phyloP scores from a whole-genome alignment of 305 asterid species.

The Rubia peregrina region DNA sequence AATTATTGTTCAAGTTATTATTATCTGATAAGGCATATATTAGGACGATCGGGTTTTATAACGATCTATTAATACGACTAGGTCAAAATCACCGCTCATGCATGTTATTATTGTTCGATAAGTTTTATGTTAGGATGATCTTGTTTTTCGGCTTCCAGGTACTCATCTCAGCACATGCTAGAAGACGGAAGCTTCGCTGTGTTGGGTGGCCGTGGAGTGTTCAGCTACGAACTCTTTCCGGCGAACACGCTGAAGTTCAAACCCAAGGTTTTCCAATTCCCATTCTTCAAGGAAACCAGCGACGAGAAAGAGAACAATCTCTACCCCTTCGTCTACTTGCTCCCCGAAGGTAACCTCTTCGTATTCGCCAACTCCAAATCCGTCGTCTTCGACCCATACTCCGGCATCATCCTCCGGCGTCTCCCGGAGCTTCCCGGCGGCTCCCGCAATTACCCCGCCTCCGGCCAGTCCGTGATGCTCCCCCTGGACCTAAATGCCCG shows the following conservation, averaged over 20 bases:
- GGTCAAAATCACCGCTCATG: neutral
- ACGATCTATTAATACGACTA: too few species aligned
- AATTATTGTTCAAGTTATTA: too few species aligned
- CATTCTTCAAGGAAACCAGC: conserved; percentile 47
- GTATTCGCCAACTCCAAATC: conserved; percentile 69
- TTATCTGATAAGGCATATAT: too few species aligned
- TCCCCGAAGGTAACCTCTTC: conserved; percentile 81
- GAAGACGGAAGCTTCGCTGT: conserved; percentile 54
- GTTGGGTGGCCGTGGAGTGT: conserved; percentile 65
- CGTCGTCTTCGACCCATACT: conserved; percentile 51
- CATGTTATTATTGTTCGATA: neutral
- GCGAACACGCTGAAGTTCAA: conserved; percentile 39
- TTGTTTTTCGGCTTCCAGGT: conserved; percentile 14
- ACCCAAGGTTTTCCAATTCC: conserved; percentile 32
- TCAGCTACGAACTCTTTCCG: conserved; percentile 65
- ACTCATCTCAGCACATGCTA: conserved; percentile 46
- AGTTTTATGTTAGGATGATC: too few species aligned
- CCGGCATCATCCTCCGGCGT: conserved; percentile 38
- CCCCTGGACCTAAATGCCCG: conserved; percentile 42
- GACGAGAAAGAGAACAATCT: conserved; percentile 70
- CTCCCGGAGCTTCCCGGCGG: conserved; percentile 66
- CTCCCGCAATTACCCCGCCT: conserved; percentile 71
- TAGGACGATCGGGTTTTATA: too few species aligned
- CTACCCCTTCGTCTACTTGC: conserved; percentile 71
- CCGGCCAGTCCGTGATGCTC: conserved; percentile 71